phyloP scores from a whole-genome alignment of 169 alveolate species.

The Plasmodium gonderi region DNA sequence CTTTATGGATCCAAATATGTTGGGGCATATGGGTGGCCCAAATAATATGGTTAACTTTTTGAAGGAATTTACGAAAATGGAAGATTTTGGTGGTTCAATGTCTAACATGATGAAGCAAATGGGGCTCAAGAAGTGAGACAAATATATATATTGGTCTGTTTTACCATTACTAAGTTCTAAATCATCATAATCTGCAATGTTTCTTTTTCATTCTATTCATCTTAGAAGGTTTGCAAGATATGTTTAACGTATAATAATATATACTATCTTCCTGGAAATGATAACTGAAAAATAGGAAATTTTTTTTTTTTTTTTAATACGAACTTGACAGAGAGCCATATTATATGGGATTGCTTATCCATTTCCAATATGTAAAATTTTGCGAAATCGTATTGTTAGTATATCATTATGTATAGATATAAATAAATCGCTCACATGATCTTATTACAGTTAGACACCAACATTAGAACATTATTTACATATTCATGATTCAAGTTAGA shows the following conservation, averaged over 20 bases:
- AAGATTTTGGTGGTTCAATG: slow-evolving; percentile 72
- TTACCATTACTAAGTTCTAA: too few relatives aligned
- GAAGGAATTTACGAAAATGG: slow-evolving; percentile 87
- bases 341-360: not conserved
- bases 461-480: too few relatives aligned
- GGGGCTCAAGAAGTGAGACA: slow-evolving; percentile 71
- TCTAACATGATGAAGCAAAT: slow-evolving; percentile 75
- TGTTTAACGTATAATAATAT: not conserved
- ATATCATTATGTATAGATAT: not conserved
- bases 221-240: too few relatives aligned
- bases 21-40: slow-evolving; percentile 97
- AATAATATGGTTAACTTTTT: slow-evolving; percentile 94
- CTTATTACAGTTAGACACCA: too few relatives aligned
- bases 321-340: not conserved
- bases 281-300: not conserved
- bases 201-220: too few relatives aligned
- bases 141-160: too few relatives aligned
- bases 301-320: not conserved
- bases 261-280: not conserved
- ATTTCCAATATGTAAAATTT: not conserved
- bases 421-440: too few relatives aligned
- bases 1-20: slow-evolving; percentile 96
- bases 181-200: too few relatives aligned
- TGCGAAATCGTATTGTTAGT: not conserved
- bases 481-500: too few relatives aligned